Percentiles rank a stretch among this genome's conserved stretches.
Evolutionary conservation across 2,329 filamentous ascomycete genomes (phyloP).

Genomic region (Trichophyton rubrum): DNA sequence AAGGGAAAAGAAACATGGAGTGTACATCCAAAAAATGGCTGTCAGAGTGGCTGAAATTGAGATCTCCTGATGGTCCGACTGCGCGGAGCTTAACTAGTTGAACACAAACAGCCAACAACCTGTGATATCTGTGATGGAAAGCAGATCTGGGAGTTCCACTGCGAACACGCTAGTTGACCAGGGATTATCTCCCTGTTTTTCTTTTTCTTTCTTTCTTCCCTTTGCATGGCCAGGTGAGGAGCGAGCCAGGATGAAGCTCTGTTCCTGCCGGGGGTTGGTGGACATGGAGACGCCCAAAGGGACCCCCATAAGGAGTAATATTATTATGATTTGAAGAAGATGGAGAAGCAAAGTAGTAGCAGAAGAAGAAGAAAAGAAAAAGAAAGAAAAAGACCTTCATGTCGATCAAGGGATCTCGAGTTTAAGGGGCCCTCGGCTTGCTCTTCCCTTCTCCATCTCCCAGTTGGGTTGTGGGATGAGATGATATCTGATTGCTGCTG

Average conservation of each 20-base stretch:
- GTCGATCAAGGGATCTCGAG: not conserved
- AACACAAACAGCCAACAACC: no score
- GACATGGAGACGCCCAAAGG: not conserved
- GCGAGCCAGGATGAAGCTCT: slow-evolving; percentile 3
- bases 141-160: not conserved
- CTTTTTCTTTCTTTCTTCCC: not conserved
- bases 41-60: not conserved
- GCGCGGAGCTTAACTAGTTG: no score
- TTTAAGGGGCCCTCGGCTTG: not conserved
- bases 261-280: not conserved
- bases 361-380: not conserved
- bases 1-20: not conserved
- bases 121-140: not conserved
- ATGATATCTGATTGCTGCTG: not conserved
- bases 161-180: not conserved
- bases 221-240: slow-evolving; percentile 3
- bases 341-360: slow-evolving; percentile 1
- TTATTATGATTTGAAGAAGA: no score
- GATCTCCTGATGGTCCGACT: not conserved
- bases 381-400: not conserved
- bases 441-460: not conserved
- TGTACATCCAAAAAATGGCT: no score
- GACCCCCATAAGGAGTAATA: no score
- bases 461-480: not conserved
- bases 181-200: not conserved